phyloP scores from a whole-genome alignment of 495 filamentous ascomycete species.

The Daldinia caldariorum region DNA sequence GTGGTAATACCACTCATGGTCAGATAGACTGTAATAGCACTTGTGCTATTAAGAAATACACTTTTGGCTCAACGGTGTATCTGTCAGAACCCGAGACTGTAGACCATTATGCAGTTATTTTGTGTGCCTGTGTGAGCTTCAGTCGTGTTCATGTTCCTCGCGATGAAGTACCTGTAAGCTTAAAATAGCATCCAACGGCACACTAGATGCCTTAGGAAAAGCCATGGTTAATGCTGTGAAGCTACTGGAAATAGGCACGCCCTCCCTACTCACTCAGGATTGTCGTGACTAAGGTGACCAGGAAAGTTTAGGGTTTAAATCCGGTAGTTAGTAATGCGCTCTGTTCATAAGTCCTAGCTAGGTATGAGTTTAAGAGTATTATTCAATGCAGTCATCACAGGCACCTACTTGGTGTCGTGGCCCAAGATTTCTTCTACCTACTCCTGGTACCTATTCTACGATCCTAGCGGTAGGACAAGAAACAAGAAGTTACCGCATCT shows the following conservation, averaged over 20 bases:
- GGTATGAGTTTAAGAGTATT: background rate
- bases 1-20: no score
- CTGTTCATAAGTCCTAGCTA: background rate
- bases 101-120: no score
- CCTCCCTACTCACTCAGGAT: background rate
- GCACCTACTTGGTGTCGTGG: background rate
- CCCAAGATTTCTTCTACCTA: no score
- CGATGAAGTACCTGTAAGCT: background rate
- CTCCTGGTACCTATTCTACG: no score
- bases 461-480: background rate
- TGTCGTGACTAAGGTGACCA: background rate
- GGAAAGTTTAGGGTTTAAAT: background rate
- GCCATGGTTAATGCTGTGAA: background rate
- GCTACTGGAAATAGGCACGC: background rate
- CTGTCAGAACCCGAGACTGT: no score
- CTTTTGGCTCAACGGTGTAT: no score
- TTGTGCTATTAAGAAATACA: no score
- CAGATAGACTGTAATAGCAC: no score
- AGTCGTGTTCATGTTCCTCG: background rate
- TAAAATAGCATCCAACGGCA: background rate
- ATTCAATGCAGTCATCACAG: background rate
- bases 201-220: background rate
- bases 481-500: background rate
- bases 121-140: no score
- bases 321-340: background rate